A percentile compares a stretch with the other conserved stretches of the same genome.
phyloP scores from a whole-genome alignment of 176 grass and related monocot species.

The Eleusine indica region DNA sequence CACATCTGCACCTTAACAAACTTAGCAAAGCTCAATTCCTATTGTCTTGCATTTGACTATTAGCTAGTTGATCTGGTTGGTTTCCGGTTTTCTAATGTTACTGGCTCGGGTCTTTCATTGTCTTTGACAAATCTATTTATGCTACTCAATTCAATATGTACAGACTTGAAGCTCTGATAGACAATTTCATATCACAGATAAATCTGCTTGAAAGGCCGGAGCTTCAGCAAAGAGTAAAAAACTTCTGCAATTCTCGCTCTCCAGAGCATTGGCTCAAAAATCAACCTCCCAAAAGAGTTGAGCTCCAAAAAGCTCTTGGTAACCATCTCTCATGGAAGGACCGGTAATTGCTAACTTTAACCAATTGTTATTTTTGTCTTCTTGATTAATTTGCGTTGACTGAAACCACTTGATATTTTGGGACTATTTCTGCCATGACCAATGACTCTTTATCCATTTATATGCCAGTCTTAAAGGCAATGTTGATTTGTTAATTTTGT shows the following conservation, averaged over 20 bases:
- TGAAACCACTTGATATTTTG: conserved; percentile 10
- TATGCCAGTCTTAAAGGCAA: not conserved
- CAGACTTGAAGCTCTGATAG: conserved; percentile 14
- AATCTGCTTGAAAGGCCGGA: conserved; percentile 86
- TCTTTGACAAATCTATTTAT: conserved; percentile 4
- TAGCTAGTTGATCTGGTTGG: conserved; percentile 8
- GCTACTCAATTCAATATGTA: not conserved
- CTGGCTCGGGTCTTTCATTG: not conserved
- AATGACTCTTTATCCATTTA: conserved; percentile 17
- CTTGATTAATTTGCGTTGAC: conserved; percentile 19
- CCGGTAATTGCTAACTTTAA: conserved; percentile 65
- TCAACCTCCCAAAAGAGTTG: conserved; percentile 93
- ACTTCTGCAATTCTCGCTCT: conserved; percentile 69
- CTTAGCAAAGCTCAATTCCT: not conserved
- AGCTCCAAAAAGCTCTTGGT: conserved; percentile 97
- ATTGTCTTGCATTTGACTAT: not conserved
- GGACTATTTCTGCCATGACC: conserved; percentile 13
- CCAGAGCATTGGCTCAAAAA: conserved; percentile 94
- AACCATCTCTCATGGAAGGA: conserved; percentile 99
- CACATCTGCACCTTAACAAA: not conserved
- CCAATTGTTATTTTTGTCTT: conserved; percentile 11
- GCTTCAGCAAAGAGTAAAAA: conserved; percentile 88
- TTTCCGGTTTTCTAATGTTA: conserved; percentile 3
- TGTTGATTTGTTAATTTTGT: not conserved
- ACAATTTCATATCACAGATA: conserved; percentile 68